phyloP scores from a whole-genome alignment of 495 filamentous ascomycete species.

The Penicillium odoratum region DNA sequence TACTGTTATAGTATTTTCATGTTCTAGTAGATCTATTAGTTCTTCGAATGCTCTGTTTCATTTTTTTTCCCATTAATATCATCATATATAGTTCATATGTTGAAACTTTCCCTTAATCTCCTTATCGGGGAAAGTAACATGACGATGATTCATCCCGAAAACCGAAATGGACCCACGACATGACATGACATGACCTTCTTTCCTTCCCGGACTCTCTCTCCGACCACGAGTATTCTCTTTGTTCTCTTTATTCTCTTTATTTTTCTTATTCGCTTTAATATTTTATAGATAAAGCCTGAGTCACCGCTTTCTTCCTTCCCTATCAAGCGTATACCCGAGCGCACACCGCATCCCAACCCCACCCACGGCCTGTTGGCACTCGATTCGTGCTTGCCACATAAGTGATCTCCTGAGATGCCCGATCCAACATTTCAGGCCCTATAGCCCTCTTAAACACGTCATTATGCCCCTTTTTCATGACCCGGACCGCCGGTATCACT shows the following conservation, averaged over 20 bases:
- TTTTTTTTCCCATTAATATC: too few relatives aligned
- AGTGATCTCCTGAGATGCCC: slow-evolving; percentile 24
- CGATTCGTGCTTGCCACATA: slow-evolving; percentile 24
- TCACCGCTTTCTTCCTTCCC: slow-evolving; percentile 19
- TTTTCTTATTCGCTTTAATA: slow-evolving; percentile 9
- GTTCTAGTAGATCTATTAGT: too few relatives aligned
- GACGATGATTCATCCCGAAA: slow-evolving; percentile 23
- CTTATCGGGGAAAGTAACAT: slow-evolving; percentile 5
- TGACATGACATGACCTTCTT: slow-evolving; percentile 18
- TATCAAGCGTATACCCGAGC: slow-evolving; percentile 23
- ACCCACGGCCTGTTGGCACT: slow-evolving; percentile 19
- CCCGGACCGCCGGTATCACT: slow-evolving; percentile 36
- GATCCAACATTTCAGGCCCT: slow-evolving; percentile 13
- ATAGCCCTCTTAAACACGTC: slow-evolving; percentile 18
- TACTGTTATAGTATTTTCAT: too few relatives aligned
- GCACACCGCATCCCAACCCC: slow-evolving; percentile 32
- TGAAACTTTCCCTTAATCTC: background rate
- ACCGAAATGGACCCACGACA: slow-evolving; percentile 21
- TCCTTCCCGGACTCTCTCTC: slow-evolving; percentile 13
- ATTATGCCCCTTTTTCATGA: slow-evolving; percentile 46
- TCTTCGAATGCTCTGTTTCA: too few relatives aligned
- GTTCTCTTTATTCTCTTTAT: too few relatives aligned
- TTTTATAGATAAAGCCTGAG: background rate
- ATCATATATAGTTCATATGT: too few relatives aligned
- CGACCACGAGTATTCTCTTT: background rate